Base-by-base conservation (phyloP, 2,329 filamentous ascomycete genomes). In the Magnaporthiopsis incrustans region DNA sequence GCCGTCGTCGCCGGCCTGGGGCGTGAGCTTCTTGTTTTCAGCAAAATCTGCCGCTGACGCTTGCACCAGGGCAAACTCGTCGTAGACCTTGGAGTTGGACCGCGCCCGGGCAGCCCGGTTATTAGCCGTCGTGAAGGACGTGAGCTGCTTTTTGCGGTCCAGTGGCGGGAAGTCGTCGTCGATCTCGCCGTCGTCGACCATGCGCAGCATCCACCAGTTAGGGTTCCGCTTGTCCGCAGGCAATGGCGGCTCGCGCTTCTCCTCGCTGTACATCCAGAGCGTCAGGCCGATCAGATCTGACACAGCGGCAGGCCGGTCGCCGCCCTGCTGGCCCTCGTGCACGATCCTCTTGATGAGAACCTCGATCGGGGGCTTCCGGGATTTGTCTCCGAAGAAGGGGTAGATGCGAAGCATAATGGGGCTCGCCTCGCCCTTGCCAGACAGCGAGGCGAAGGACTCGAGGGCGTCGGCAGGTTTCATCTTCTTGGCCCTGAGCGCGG, bases 91-190 rank as follows among this genome's bases (percentile, higher is more conserved):
- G 27, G 89, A 90, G 67, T 90, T 88, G 65, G 89, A 85, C 64
- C 90, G 81, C 66, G 81, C 85, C 63, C 90, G 81, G 65, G 81
- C 79, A 11, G 81, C 88, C 64, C 86, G 82, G 71, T 91, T 92
- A 72, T 94, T 93, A 66, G 89, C 90, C 8, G 90, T 92, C 53
- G 90, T 91, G 70, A 94, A 95, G 26, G 91, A 87, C 7, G 84
- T 85, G n/a, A 95, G 81, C 2, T 87, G 83, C 70, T 89, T 89
- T 27, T 85, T 91, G 50, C 91, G 83, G 65, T 90, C 88, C 57
- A 95, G 80, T 0, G 91, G 87, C 38, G 90, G 90, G 68, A 95
- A 95, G 71, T 95, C 91, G 68, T 92, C 89, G 69, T 96, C 91
- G 1, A 94, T 87, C 71, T 95, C 91, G 61, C 89, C 91, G 64